Base-by-base conservation (phyloP, 2,329 filamentous ascomycete species). In the Fusarium sarcochroum region DNA sequence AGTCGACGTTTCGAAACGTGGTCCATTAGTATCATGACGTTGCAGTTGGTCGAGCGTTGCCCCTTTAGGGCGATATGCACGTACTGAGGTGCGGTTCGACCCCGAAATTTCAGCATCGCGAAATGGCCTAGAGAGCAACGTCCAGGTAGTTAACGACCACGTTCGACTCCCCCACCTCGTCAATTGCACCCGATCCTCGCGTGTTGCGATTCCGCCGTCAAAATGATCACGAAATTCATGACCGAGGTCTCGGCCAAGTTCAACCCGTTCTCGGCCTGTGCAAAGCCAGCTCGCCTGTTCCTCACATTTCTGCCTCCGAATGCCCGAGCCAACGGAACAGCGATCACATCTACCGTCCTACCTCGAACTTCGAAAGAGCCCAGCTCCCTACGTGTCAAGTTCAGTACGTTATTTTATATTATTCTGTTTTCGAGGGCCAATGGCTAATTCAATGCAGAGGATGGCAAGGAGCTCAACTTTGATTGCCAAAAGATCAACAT, bases 391-490 rank as follows among this genome's bases (percentile, higher is more conserved):
- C 85, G 83, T 40, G 82, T 99, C 72, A 97, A 94, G 75, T 98
- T 98, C 81, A 98, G 93, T 97, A 85, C 52, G 86, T 83, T 30
- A 11, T 32, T 15, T 15, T 18, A 21, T 6, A 10, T 13, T 4
- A 2, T 21, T 3, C 30, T 18, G 8, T 37, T 46, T 10, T 18
- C 30, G n/a, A 15, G n/a, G 55, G 27, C 55, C 75, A 76, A 71
- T 64, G 20, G 58, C 78, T 71, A 68, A 23, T 18, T 23, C 40
- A 18, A 7, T 20, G 21, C 77, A 97, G 93, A 97, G 86, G 96
- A 98, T 77, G 96, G 96, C 73, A 97, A 95, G 82, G 91, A 97
- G 75, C 88, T 98, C 83, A 89, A 89, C 34, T 87, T 98, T 38
- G 90, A 97, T 77, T 86, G 93, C 70, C 90, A 93, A 72, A 91